Evolutionary conservation across 208 protist genomes (phyloP).

Genomic region (Leptomonas seymouri): DNA sequence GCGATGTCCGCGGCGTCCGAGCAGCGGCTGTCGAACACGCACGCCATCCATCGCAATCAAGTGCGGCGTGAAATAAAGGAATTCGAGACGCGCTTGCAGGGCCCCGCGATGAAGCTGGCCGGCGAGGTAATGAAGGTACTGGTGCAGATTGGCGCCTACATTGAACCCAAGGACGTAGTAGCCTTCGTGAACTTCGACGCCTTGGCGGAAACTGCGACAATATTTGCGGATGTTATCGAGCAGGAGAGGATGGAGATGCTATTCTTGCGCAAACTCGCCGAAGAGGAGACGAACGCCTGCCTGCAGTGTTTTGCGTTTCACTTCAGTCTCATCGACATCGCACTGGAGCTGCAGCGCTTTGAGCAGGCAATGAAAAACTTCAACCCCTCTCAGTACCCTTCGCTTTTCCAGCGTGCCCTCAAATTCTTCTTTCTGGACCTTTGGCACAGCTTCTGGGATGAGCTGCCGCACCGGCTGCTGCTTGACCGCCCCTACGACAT

Average conservation of each 20-base stretch:
- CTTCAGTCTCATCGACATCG: slow-evolving; percentile 51
- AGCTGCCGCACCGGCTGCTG: slow-evolving; percentile 64
- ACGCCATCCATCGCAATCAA: slow-evolving; percentile 8
- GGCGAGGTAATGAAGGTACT: slow-evolving; percentile 56
- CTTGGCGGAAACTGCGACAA: slow-evolving; percentile 31
- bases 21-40: slow-evolving; percentile 27
- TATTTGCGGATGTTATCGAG: slow-evolving; percentile 41
- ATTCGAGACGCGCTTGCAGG: slow-evolving; percentile 39
- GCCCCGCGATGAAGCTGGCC: slow-evolving; percentile 37
- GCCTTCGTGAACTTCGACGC: slow-evolving; percentile 41
- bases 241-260: slow-evolving; percentile 36
- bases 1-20: slow-evolving; percentile 41
- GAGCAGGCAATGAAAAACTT: slow-evolving; percentile 52
- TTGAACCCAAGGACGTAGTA: slow-evolving; percentile 45
- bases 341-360: slow-evolving; percentile 49
- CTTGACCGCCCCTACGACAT: slow-evolving; percentile 67
- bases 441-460: slow-evolving; percentile 66
- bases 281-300: slow-evolving; percentile 46
- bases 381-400: slow-evolving; percentile 56
- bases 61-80: slow-evolving; percentile 31
- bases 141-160: slow-evolving; percentile 25
- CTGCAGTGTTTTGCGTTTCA: slow-evolving; percentile 42
- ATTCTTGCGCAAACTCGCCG: slow-evolving; percentile 34
- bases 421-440: slow-evolving; percentile 72
- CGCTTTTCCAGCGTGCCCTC: slow-evolving; percentile 32